phyloP scores from a whole-genome alignment of 2,329 filamentous ascomycete species.

The Xylariaceae sp. region DNA sequence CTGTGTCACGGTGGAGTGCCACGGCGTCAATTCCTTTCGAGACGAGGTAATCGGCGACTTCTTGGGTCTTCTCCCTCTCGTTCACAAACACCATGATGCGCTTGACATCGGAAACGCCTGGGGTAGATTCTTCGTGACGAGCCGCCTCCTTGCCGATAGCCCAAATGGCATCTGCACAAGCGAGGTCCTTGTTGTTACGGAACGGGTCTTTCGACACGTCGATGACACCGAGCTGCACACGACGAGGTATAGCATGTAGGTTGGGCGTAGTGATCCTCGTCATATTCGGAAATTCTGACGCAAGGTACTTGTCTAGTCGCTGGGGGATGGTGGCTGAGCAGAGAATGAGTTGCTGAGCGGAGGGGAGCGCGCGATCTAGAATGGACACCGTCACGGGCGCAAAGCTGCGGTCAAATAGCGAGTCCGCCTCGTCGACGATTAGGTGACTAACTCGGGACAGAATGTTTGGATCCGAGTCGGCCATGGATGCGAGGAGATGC shows the following conservation, averaged over 20 bases:
- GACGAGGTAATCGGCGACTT: slow-evolving; percentile 72
- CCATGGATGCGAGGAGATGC: slow-evolving; percentile 82
- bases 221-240: slow-evolving; percentile 89
- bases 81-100: slow-evolving; percentile 95
- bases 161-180: slow-evolving; percentile 93
- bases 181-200: slow-evolving; percentile 84
- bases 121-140: slow-evolving; percentile 52
- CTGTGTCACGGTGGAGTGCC: slow-evolving; percentile 79
- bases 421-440: slow-evolving; percentile 93
- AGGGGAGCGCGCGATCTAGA: slow-evolving; percentile 75
- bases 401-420: slow-evolving; percentile 90
- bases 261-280: slow-evolving; percentile 88
- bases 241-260: slow-evolving; percentile 88
- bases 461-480: slow-evolving; percentile 84
- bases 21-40: slow-evolving; percentile 86
- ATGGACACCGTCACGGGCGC: slow-evolving; percentile 76
- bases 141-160: slow-evolving; percentile 76
- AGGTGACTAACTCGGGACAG: slow-evolving; percentile 87
- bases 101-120: slow-evolving; percentile 63
- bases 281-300: slow-evolving; percentile 76
- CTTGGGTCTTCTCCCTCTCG: slow-evolving; percentile 81
- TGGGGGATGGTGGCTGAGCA: slow-evolving; percentile 96
- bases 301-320: slow-evolving; percentile 81
- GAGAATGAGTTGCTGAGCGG: slow-evolving; percentile 78
- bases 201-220: slow-evolving; percentile 92